These are phyloP conservation scores for Cronartium quercuum DNA, from an alignment of 1,284 basidiomycete genomes.

Conservation along the genomic window DNA sequence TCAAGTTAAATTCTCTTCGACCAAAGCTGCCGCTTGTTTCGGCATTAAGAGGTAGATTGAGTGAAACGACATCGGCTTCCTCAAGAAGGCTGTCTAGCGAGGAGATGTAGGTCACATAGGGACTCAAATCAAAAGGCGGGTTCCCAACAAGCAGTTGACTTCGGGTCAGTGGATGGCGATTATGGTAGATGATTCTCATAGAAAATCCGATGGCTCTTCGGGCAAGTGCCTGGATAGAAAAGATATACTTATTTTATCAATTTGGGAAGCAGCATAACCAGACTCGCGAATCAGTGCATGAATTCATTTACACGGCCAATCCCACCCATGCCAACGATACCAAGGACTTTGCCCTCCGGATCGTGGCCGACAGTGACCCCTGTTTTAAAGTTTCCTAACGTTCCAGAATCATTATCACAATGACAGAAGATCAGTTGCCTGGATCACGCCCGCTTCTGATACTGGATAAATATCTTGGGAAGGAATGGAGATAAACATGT, in stretches of 20 bases:
- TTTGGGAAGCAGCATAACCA: background rate
- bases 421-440: too few species aligned
- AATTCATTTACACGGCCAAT: constrained; percentile 57
- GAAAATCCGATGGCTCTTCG: constrained; percentile 56
- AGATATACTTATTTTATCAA: background rate
- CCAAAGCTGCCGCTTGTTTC: constrained; percentile 72
- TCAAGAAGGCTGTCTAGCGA: constrained; percentile 64
- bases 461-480: background rate
- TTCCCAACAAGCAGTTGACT: constrained; percentile 1
- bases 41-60: constrained; percentile 51
- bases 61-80: constrained; percentile 48
- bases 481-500: background rate
- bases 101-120: constrained; percentile 56
- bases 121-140: constrained; percentile 49
- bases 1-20: constrained; percentile 66
- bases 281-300: constrained; percentile 4
- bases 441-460: background rate
- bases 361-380: constrained; percentile 57
- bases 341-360: constrained; percentile 69
- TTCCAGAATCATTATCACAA: too few species aligned
- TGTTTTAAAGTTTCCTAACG: constrained; percentile 51
- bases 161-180: constrained; percentile 56
- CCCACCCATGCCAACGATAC: constrained; percentile 81
- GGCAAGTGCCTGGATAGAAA: constrained; percentile 46
- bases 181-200: constrained; percentile 76